Conservation (phyloP, 1,139 yeast genomes). For the Sugiyamaella neomexicana region DNA sequence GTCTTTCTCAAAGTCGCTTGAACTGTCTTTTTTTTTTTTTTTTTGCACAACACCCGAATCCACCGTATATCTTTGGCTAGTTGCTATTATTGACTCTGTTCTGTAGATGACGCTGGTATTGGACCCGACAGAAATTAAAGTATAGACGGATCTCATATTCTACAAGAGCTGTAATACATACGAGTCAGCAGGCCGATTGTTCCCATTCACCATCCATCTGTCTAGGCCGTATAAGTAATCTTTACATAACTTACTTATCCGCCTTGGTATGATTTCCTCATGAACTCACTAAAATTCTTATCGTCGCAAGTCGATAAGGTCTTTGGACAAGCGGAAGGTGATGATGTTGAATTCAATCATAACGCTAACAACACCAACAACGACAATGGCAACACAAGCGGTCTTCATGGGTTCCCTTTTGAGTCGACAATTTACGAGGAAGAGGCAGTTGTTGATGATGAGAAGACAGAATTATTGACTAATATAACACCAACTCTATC, state of each 20-base stretch:
- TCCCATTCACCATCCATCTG: neutral
- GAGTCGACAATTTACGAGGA: slow-evolving; percentile 10
- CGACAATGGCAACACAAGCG: neutral
- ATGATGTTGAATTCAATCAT: neutral
- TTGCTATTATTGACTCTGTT: too few species aligned
- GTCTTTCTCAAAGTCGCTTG: too few species aligned
- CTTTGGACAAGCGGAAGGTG: slow-evolving; percentile 28
- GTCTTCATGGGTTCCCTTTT: neutral
- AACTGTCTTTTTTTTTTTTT: too few species aligned
- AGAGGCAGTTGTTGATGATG: slow-evolving; percentile 13
- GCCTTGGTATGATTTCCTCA: slow-evolving; percentile 17
- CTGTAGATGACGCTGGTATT: too few species aligned
- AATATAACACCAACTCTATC: neutral
- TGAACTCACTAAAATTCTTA: slow-evolving; percentile 39
- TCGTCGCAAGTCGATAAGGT: slow-evolving; percentile 38
- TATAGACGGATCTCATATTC: too few species aligned
- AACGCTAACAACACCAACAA: neutral
- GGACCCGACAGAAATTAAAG: too few species aligned
- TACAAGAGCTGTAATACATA: neutral
- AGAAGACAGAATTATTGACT: neutral
- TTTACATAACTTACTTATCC: neutral
- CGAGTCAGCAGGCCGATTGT: neutral
- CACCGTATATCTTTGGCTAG: too few species aligned
- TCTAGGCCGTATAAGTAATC: neutral
- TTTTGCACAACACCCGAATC: too few species aligned